phyloP scores from a whole-genome alignment of 2,329 filamentous ascomycete species.

The Neopestalotiopsis clavispora region DNA sequence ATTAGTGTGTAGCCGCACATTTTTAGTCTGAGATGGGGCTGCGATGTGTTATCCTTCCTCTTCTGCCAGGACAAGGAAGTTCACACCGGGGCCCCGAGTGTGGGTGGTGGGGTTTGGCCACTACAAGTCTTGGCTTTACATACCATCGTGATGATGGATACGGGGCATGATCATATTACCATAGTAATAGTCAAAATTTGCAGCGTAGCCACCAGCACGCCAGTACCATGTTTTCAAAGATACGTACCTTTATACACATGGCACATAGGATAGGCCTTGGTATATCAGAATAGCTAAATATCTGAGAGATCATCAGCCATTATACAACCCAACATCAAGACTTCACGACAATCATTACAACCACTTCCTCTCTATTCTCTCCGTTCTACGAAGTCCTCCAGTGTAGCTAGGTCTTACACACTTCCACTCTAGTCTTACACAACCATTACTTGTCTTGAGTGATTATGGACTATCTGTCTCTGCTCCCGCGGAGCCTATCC shows the following conservation, averaged over 20 bases:
- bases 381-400: not conserved
- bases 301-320: not conserved
- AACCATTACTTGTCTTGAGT: not conserved
- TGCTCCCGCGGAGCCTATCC: slow-evolving; percentile 3
- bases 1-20: not conserved
- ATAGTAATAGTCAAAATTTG: not conserved
- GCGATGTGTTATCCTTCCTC: not conserved
- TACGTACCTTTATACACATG: not conserved
- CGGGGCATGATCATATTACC: not conserved
- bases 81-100: not conserved
- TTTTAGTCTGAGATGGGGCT: not conserved
- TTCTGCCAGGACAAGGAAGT: not conserved
- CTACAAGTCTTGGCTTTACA: not conserved
- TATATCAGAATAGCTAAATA: not conserved
- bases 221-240: not conserved
- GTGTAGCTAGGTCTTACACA: too few relatives aligned
- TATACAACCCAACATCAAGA: not conserved
- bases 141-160: not conserved
- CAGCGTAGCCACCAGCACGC: not conserved
- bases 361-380: not conserved
- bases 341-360: not conserved
- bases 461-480: not conserved
- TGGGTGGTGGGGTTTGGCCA: not conserved
- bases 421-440: too few relatives aligned
- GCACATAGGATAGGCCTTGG: not conserved